Base-by-base conservation (phyloP, 148 eudicot species). In the Rhododendron ferrugineum region DNA sequence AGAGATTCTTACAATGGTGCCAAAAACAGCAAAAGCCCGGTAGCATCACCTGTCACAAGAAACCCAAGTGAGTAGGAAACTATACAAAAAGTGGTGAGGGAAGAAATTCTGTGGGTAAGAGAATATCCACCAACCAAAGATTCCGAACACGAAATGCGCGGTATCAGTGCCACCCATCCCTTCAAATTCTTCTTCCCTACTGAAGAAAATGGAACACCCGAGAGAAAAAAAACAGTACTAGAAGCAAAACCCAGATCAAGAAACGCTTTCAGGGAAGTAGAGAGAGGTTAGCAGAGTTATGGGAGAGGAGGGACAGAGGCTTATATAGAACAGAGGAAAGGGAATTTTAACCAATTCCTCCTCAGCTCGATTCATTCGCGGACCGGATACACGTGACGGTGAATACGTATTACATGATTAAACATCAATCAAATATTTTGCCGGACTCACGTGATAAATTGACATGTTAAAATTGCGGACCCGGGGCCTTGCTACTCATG, bases 1-100 rank as follows among this genome's bases (percentile, higher is more conserved):
- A 40, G 47, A 1, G 40, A 42, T 79, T 28, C 91, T 86, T 82
- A 91, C 93, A 82, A 32, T 68, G 93, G 93, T 34, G 88, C 83
- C 83, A 87, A 68, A 42, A 87, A 83, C 52, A 87, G 83, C 80
- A 83, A 52, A 78, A 87, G 66, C 46, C 88, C 88, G 28, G 70
- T 83, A 5, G 50, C 42, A 50, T 87, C 50, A 11, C 88, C 88
- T 89, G 86, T 42, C 28, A 44, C 14, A 11, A 68, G 46, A 83
- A 32, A 79, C 64, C 58, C 8, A 16, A 79, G n/a, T 50, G 36
- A 16, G 13, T 2, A 79, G 1, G 64, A 28, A 79, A 15, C 30
- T 34, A 16, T 28, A 32, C 34, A 28, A 79, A 79, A 37, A 40
- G 6, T 0, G 18, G 16, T 2, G 58, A n/a, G n/a, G 13, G 11